A percentile compares a stretch with the other conserved stretches of the same genome.
Conservation (phyloP, 306 rosid species). For the Vigna trinervia region DNA sequence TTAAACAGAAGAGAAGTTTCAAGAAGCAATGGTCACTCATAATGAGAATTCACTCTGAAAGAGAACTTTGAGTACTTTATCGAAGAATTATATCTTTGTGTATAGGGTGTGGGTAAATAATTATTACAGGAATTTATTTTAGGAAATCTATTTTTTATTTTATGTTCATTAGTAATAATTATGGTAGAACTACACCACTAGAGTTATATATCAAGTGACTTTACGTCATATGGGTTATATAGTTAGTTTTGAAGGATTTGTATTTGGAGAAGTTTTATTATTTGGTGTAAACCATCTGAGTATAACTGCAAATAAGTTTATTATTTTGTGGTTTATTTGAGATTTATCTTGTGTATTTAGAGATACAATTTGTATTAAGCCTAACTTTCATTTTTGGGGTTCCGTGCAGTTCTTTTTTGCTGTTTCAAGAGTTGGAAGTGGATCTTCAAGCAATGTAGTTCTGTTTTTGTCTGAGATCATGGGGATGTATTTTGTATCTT, state of each 20-base stretch:
- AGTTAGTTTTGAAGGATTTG: conserved; percentile 2
- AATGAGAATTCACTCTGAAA: background rate
- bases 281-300: conserved; percentile 1
- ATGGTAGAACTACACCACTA: conserved; percentile 17
- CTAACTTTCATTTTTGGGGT: conserved; percentile 31
- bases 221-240: background rate
- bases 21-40: background rate
- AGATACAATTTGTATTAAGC: conserved; percentile 17
- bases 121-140: background rate
- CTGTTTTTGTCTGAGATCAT: conserved; percentile 94
- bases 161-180: background rate
- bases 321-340: background rate
- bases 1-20: background rate
- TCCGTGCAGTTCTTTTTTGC: conserved; percentile 91
- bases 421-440: conserved; percentile 98
- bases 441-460: conserved; percentile 98
- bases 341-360: conserved; percentile 10
- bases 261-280: background rate
- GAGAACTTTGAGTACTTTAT: background rate
- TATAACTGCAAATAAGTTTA: background rate
- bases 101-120: conserved; percentile 7
- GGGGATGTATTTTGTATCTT: conserved; percentile 98
- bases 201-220: conserved; percentile 11
- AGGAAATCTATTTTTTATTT: conserved; percentile 6
- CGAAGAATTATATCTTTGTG: background rate